These are phyloP conservation scores for Colletotrichum cordylinicola DNA, from an alignment of 2,329 filamentous ascomycete species.

Conservation along the genomic window DNA sequence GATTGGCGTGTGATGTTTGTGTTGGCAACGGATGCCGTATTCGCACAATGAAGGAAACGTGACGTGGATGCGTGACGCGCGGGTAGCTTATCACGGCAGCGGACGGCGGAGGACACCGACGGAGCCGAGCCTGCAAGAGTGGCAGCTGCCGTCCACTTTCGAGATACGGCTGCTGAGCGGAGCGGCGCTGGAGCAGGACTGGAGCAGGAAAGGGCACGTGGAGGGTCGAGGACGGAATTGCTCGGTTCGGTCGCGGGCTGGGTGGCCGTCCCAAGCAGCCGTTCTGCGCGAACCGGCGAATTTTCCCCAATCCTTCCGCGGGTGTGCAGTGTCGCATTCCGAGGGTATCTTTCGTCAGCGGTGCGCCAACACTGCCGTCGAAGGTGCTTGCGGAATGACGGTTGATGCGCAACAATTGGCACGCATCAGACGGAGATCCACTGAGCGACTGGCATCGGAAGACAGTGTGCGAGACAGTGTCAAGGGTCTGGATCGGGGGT, in stretches of 20 bases:
- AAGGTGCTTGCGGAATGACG: neutral
- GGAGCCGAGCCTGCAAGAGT: neutral
- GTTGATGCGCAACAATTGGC: neutral
- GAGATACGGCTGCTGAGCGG: neutral
- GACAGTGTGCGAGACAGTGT: neutral
- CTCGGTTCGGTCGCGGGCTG: conserved; percentile 11
- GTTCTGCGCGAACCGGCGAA: neutral
- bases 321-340: conserved; percentile 3
- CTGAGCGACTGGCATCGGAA: neutral
- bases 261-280: neutral
- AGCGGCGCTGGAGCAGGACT: neutral
- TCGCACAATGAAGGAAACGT: neutral
- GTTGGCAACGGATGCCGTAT: neutral
- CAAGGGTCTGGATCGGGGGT: neutral
- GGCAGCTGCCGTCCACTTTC: neutral
- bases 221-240: neutral
- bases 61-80: neutral
- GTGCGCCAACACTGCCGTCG: neutral
- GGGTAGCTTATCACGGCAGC: neutral
- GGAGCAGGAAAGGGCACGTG: neutral
- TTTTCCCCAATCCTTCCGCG: conserved; percentile 1
- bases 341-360: neutral
- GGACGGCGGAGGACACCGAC: neutral
- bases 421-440: neutral
- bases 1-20: neutral